Base-by-base conservation (phyloP, 306 rosid species). In the Ziziphus jujuba region DNA sequence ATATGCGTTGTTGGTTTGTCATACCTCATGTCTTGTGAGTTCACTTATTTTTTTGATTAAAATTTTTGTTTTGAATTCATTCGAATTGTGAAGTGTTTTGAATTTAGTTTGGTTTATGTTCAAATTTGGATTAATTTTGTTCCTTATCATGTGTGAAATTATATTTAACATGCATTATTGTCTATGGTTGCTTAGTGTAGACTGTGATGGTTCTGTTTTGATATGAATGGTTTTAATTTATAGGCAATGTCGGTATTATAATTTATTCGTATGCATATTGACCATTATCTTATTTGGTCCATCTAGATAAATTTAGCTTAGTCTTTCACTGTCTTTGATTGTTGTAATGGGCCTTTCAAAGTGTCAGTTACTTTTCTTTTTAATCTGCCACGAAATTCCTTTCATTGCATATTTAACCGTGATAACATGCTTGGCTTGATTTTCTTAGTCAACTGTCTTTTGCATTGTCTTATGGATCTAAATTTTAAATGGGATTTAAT, bases 1-100 rank as follows among this genome's bases (percentile, higher is more conserved):
- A 77, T 93, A 54, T 88, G 87, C 80, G 91, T 88, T 7, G 90
- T 93, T 19, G 99, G 99, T 67, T 81, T 93, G 71, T 90, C 99
- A 0, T 93, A 93, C 72, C 81, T 93, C 77, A 93, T 93, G 99
- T 93, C 99, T 3, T 74, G 99, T 95, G 76, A 85, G 95, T 78
- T 51, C 35, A 66, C 12, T 31, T 58, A 45, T 65, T 14, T 28
- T 61, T 36, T 2, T 16, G 11, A 4, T 45, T n/a, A n/a, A n/a
- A n/a, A n/a, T n/a, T n/a, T 17, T 36, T 19, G 1, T 24, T 17
- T 28, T 14, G 14, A 11, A 22, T 16, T 25, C 19, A 47, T 21
- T 36, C 61, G 59, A 36, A 53, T 38, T 53, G 66, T 36, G 7
- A 52, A 66, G 35, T 56, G 28, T 50, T 40, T 9, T 17, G 59